Evolutionary conservation across 139 green algal genomes (phyloP).

Genomic region (Coccomyxa sp.): DNA sequence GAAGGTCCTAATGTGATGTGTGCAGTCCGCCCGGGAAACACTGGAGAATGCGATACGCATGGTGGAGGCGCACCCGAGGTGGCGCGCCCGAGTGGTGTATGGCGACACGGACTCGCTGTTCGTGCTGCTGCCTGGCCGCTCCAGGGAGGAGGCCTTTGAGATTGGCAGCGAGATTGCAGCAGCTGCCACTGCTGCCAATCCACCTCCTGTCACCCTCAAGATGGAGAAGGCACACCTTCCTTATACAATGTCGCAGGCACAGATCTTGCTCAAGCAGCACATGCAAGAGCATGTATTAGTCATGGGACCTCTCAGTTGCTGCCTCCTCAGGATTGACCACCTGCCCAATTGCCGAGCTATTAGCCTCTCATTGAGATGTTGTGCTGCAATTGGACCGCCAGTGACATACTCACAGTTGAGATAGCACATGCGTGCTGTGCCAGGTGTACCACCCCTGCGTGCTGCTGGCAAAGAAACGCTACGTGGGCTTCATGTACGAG

Average conservation of each 20-base stretch:
- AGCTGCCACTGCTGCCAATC: constrained; percentile 83
- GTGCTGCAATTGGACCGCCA: no score
- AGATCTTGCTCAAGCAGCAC: not conserved
- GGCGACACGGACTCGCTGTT: constrained; percentile 92
- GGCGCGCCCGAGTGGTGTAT: constrained; percentile 78
- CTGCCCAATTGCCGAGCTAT: no score
- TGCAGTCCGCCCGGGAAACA: constrained; percentile 67
- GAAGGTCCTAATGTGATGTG: not conserved
- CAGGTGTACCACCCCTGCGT: constrained; percentile 92
- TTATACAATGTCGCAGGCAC: not conserved
- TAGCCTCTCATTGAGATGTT: no score
- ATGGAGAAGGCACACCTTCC: constrained; percentile 93
- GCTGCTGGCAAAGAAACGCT: constrained; percentile 97
- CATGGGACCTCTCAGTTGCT: no score
- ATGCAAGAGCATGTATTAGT: no score
- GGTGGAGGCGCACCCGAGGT: constrained; percentile 63
- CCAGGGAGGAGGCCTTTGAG: constrained; percentile 64
- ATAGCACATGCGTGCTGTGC: no score
- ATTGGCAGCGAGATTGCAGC: constrained; percentile 88
- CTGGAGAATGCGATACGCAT: constrained; percentile 86
- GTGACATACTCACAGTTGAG: no score
- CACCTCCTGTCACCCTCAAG: constrained; percentile 84
- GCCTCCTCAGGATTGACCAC: no score
- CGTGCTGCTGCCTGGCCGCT: constrained; percentile 79
- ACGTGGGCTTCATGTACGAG: constrained; percentile 92